Base-by-base conservation (phyloP, 192 early-diverging fungal species). In the Entomortierella beljakovae region DNA sequence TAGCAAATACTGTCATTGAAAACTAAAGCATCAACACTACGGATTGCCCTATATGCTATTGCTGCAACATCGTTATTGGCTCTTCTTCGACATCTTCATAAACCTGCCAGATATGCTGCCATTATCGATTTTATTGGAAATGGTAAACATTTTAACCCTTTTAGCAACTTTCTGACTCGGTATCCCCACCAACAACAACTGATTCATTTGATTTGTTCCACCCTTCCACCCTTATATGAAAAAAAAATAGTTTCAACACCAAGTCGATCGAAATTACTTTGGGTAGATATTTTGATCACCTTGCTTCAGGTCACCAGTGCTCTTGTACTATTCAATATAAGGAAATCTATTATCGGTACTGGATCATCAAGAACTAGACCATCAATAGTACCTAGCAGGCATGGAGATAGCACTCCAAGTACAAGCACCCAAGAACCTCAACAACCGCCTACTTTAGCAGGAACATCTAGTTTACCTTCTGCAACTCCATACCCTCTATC, bases 111-210 rank as follows among this genome's bases (percentile, higher is more conserved):
- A 34, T 79, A 61, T 25, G 75, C 55, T 20, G 57, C 70, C 0
- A 55, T 79, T 18, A 79, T 79, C 31, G 75, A 79, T 51, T 79
- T 79, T 65, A 70, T 79, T 23, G 75, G 75, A 11, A 79, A 70
- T 54, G 57, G 75, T 79, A 61, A 37, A n/a, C n/a, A n/a, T n/a
- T 38, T 40, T 9, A 4, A 34, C 28, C 20, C 15, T 46, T 20
- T 46, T 13, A 38, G 13, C 13, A 38, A 46, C 4, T 3, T 46
- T 46, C 43, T 15, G 15, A 3, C 15, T 15, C 43, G 43, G 15
- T 46, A 2, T 3, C 7, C 5, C 15, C 3, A 10, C 20, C 43
- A 46, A 46, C 20, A 3, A 16, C 11, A 20, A 46, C 43, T 46
- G 20, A 46, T n/a, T n/a, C n/a, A n/a, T n/a, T n/a, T n/a, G n/a